Conservation (phyloP, 2,329 filamentous ascomycete species). For the Sclerotinia trifoliorum region DNA sequence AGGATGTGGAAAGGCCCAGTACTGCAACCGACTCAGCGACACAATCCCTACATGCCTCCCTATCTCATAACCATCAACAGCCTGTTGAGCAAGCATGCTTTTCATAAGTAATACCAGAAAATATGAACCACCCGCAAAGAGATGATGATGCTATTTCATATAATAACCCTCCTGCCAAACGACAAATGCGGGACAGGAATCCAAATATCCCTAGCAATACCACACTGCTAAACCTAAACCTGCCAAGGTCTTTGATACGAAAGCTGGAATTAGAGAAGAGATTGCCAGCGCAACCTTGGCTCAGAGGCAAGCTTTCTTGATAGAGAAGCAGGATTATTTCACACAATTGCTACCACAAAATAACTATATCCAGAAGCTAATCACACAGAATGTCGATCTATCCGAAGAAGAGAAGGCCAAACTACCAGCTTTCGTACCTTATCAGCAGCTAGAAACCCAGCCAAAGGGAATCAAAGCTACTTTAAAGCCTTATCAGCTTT, state of each 20-base stretch:
- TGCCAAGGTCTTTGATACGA: not conserved
- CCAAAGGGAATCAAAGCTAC: constrained; percentile 45
- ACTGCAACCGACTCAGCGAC: too few species aligned
- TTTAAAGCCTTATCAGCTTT: constrained; percentile 53
- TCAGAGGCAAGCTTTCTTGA: constrained; percentile 39
- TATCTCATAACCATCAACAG: not conserved
- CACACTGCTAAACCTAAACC: not conserved
- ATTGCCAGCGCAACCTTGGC: constrained; percentile 36
- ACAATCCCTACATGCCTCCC: not conserved
- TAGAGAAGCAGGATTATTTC: constrained; percentile 40
- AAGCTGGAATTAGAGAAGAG: constrained; percentile 31
- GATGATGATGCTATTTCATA: not conserved
- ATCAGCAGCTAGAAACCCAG: constrained; percentile 36
- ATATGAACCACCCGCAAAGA: not conserved
- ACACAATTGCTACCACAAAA: constrained; percentile 38
- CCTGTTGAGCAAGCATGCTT: not conserved
- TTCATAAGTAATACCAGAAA: not conserved
- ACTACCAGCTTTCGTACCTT: constrained; percentile 31
- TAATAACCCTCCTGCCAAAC: not conserved
- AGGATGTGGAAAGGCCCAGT: not conserved
- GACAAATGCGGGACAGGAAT: not conserved
- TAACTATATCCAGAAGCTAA: constrained; percentile 41
- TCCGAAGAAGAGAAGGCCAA: constrained; percentile 29
- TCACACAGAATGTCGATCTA: constrained; percentile 33
- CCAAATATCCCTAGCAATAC: not conserved